Evolutionary conservation across 73 alveolate species (phyloP).

Genomic region (Durusdinium trenchii): DNA sequence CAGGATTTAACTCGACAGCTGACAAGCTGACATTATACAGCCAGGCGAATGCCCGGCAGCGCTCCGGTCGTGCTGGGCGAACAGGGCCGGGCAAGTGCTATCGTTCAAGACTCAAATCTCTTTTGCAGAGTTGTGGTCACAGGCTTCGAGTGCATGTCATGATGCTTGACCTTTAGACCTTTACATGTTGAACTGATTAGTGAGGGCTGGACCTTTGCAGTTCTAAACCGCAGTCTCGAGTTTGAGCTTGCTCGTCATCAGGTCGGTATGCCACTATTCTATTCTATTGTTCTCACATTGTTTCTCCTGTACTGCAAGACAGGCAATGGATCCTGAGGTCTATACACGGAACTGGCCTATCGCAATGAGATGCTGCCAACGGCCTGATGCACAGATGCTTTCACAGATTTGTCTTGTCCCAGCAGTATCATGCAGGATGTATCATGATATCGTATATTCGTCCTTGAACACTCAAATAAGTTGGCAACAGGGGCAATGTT

Average conservation of each 20-base stretch:
- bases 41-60: conserved; percentile 99
- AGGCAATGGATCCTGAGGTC: too few species aligned
- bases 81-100: conserved; percentile 99
- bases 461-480: too few species aligned
- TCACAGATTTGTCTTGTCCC: not conserved
- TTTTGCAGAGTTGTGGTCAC: not conserved
- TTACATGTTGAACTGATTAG: not conserved
- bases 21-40: conserved; percentile 65
- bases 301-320: too few species aligned
- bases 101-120: conserved; percentile 93
- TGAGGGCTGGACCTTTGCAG: too few species aligned
- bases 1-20: not conserved
- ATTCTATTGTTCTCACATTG: too few species aligned
- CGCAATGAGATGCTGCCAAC: conserved; percentile 99
- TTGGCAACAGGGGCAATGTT: too few species aligned
- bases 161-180: not conserved
- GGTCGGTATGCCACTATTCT: too few species aligned
- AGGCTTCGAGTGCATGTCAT: not conserved
- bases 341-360: conserved; percentile 99
- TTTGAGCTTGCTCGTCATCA: too few species aligned
- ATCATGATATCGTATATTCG: too few species aligned
- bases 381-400: not conserved
- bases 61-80: conserved; percentile 99
- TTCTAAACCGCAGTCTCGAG: too few species aligned
- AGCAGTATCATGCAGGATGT: not conserved